Evolutionary conservation across 805 yeast genomes (phyloP).

Genomic region (Metschnikowia santaceciliae): DNA sequence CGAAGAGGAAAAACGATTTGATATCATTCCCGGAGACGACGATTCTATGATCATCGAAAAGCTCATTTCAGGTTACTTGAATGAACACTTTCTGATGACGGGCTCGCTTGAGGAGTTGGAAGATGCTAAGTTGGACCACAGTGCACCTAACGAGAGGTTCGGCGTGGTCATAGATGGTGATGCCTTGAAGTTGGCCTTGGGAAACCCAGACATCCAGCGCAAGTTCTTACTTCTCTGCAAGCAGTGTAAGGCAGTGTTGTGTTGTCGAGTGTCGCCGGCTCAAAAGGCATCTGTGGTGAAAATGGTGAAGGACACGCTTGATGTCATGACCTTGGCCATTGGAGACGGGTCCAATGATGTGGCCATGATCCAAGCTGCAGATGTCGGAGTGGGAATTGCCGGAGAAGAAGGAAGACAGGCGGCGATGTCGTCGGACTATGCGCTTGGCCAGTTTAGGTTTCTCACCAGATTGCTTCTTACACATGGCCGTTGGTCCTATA

Average conservation of each 20-base stretch:
- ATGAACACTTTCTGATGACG: slow-evolving; percentile 51
- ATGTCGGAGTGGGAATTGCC: slow-evolving; percentile 82
- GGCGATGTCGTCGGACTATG: slow-evolving; percentile 82
- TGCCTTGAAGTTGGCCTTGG: slow-evolving; percentile 47
- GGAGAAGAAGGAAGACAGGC: slow-evolving; percentile 89
- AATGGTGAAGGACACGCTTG: slow-evolving; percentile 58
- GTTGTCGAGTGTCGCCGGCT: slow-evolving; percentile 82
- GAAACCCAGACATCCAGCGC: slow-evolving; percentile 28
- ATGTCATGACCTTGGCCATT: slow-evolving; percentile 74
- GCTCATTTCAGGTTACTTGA: slow-evolving; percentile 50
- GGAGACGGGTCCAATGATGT: slow-evolving; percentile 90
- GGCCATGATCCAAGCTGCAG: slow-evolving; percentile 84
- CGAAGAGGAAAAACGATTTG: slow-evolving; percentile 24
- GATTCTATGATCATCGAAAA: slow-evolving; percentile 37
- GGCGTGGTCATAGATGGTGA: slow-evolving; percentile 73
- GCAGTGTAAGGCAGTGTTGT: slow-evolving; percentile 71
- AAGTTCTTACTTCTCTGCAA: slow-evolving; percentile 70
- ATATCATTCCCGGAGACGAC: slow-evolving; percentile 18
- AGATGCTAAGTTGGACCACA: slow-evolving; percentile 56
- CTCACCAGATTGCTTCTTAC: slow-evolving; percentile 61
- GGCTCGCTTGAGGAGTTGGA: slow-evolving; percentile 57
- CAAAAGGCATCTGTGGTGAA: slow-evolving; percentile 75
- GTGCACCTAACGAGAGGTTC: slow-evolving; percentile 53
- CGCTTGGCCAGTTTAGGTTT: slow-evolving; percentile 74
- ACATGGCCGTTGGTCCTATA: slow-evolving; percentile 84